Conservation (phyloP, 2,329 filamentous ascomycete species). For the Xylariaceae sp. region DNA sequence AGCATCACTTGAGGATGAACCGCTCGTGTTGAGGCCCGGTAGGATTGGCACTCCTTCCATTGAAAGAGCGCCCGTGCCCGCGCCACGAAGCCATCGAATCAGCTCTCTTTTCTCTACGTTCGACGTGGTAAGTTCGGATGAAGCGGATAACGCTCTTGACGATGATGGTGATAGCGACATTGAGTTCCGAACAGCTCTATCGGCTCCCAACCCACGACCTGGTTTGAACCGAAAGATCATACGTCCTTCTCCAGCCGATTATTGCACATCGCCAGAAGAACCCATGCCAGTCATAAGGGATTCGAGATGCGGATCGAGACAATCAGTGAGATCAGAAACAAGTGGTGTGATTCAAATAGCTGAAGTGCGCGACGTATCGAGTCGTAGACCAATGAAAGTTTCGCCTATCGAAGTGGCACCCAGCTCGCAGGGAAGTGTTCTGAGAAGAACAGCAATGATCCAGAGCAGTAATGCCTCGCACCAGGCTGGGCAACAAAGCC, state of each 20-base stretch:
- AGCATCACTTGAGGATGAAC: constrained; percentile 35
- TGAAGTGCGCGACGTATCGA: constrained; percentile 27
- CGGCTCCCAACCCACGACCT: constrained; percentile 53
- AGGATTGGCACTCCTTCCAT: constrained; percentile 68
- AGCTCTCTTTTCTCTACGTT: constrained; percentile 87
- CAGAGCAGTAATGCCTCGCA: constrained; percentile 72
- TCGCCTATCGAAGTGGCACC: constrained; percentile 34
- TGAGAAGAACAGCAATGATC: constrained; percentile 75
- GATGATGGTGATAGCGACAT: constrained; percentile 59
- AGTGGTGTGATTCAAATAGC: constrained; percentile 41
- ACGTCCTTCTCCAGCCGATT: constrained; percentile 38
- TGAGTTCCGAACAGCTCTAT: constrained; percentile 61
- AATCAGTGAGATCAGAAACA: constrained; percentile 37
- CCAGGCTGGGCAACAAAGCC: constrained; percentile 57
- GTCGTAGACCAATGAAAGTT: constrained; percentile 34
- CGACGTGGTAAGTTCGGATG: constrained; percentile 64
- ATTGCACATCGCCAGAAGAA: constrained; percentile 42
- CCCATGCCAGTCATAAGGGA: constrained; percentile 20
- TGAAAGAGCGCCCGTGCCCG: constrained; percentile 54
- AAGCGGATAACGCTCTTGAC: constrained; percentile 54
- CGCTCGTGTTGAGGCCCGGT: constrained; percentile 64
- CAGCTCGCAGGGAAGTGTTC: constrained; percentile 51
- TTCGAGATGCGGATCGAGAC: constrained; percentile 28
- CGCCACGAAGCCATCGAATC: constrained; percentile 66
- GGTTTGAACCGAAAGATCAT: constrained; percentile 37